Evolutionary conservation across 2,329 filamentous ascomycete genomes (phyloP), one percentile per base, ranked within the genome.

Genomic region (Lachnellula hyalina): DNA sequence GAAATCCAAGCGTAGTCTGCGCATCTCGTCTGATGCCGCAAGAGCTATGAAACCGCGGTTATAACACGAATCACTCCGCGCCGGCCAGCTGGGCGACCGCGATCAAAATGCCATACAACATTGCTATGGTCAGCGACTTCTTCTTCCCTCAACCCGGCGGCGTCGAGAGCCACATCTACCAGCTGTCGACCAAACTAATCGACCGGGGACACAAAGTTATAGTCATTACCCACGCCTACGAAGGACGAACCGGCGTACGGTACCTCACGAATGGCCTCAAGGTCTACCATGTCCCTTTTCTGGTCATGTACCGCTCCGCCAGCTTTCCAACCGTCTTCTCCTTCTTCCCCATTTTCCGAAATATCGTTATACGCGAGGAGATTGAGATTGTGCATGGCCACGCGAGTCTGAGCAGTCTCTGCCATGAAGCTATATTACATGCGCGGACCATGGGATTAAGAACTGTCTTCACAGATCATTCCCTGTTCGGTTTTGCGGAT

Each of bases 331-430:
- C 95, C 5, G 91, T 99, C 68, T 97, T 97, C 76, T 96, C 93
- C 32, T 96, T 96, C 75, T 99, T 99, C 66, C 94, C 95, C 9
- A 85, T 96, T n/a, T 92, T 99, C 67, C 86, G 94, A 54, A 96
- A 97, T 65, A 97, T 99, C 65, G 83, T 96, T 59, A 88, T 99
- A 58, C 85, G 94, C 46, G 94, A 99, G 73, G 83, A 86, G 57
- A 96, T 99, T 63, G 88, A 97, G 71, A 99, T 99, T 65, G 92
- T 99, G 0, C 94, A 99, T 70, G 94, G 93, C n/a, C 94, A 99
- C 75, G 93, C 83, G 34, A 96, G 90, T 69, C 77, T 99, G 58
- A 96, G 91, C 72, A 96, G 86, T 69, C 79, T 99, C 49, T 96
- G 93, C 68, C 89, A 96, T 68, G 94, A 99, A 73, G 94, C 89